These are phyloP conservation scores for Komagataella pastoris DNA, from an alignment of 805 yeast genomes.

Conservation along the genomic window DNA sequence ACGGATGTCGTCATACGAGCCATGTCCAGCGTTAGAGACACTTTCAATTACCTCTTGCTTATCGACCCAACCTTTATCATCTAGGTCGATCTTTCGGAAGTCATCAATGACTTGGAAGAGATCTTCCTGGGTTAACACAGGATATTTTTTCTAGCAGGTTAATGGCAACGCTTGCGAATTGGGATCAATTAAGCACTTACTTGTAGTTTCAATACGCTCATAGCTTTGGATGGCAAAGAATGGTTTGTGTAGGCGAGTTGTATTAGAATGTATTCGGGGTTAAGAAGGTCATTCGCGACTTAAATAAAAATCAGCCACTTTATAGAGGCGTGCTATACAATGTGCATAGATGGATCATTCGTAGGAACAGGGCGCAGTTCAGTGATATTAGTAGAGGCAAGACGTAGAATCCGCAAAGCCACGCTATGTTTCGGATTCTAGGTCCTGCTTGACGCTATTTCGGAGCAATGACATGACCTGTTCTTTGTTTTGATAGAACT, in stretches of 20 bases:
- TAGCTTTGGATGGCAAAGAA: constrained; percentile 9
- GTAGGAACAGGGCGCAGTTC: background rate
- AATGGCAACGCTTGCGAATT: background rate
- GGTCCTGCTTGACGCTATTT: background rate
- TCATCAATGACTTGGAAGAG: constrained; percentile 75
- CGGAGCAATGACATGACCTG: background rate
- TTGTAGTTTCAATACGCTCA: constrained; percentile 56
- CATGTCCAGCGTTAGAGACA: constrained; percentile 65
- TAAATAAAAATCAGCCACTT: background rate
- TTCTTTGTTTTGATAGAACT: background rate
- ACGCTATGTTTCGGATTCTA: background rate
- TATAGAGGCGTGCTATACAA: background rate
- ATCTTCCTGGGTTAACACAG: constrained; percentile 76
- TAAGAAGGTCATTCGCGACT: background rate
- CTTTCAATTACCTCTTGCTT: constrained; percentile 82
- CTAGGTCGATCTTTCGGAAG: constrained; percentile 74
- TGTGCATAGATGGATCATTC: background rate
- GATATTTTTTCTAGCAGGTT: constrained; percentile 62
- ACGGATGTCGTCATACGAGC: constrained; percentile 83
- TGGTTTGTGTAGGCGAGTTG: background rate
- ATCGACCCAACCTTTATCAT: constrained; percentile 91
- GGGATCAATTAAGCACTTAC: constrained; percentile 18
- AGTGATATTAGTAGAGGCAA: background rate
- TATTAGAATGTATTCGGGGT: background rate
- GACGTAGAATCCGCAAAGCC: background rate